phyloP scores from a whole-genome alignment of 2,329 filamentous ascomycete genomes.

The Ciborinia camelliae region DNA sequence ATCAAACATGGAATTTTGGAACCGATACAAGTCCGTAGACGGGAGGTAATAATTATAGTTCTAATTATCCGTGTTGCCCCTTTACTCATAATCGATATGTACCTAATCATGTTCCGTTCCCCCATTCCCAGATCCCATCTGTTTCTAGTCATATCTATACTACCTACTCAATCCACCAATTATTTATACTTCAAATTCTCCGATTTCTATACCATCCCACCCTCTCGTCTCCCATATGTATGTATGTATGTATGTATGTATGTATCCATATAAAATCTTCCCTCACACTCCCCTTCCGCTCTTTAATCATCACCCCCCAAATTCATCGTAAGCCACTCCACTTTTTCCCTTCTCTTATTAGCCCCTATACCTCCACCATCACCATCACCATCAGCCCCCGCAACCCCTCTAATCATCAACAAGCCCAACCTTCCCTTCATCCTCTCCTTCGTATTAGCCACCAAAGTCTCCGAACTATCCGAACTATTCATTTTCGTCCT shows the following conservation, averaged over 20 bases:
- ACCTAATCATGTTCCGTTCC: neutral
- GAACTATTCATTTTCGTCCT: neutral
- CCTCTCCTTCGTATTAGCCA: neutral
- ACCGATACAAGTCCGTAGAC: neutral
- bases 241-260: no score
- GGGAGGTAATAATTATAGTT: neutral
- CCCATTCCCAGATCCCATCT: no score
- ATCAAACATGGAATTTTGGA: neutral
- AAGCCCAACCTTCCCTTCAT: neutral
- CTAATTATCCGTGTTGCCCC: neutral
- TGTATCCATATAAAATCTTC: neutral
- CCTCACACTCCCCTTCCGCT: neutral
- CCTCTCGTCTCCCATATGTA: neutral
- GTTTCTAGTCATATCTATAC: neutral
- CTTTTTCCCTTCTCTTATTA: neutral
- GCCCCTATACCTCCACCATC: neutral
- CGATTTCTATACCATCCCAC: neutral
- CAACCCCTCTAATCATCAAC: slow-evolving; percentile 7
- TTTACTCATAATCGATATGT: neutral
- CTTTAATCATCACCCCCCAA: neutral
- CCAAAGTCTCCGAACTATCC: neutral
- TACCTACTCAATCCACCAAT: neutral
- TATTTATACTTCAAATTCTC: neutral
- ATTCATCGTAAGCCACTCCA: slow-evolving; percentile 11
- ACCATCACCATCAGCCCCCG: no score